Evolutionary conservation across 129 eudicot species (phyloP).

Genomic region (Escallonia rubra): DNA sequence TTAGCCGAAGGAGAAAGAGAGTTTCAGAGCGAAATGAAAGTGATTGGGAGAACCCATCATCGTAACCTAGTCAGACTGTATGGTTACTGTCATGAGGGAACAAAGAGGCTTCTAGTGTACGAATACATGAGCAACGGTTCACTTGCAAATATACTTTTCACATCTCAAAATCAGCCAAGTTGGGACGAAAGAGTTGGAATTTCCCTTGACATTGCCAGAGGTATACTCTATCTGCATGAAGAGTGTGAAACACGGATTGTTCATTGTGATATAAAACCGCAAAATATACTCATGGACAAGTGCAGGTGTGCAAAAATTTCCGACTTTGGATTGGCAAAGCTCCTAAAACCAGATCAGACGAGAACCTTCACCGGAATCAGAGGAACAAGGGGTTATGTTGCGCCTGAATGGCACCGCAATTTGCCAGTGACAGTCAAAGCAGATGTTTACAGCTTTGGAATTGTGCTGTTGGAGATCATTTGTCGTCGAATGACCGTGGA

Average conservation of each 20-base stretch:
- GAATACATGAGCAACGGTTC: conserved; percentile 46
- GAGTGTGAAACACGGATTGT: conserved; percentile 19
- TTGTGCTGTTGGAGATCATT: conserved; percentile 12
- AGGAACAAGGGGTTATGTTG: conserved; percentile 32
- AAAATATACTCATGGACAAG: conserved; percentile 24
- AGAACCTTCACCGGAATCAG: conserved; percentile 24
- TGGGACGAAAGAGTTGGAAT: conserved; percentile 16
- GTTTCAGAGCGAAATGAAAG: conserved; percentile 32
- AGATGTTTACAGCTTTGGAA: conserved; percentile 32
- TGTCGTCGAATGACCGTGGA: not conserved
- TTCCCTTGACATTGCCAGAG: conserved; percentile 6
- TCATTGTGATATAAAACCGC: conserved; percentile 28
- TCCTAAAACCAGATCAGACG: conserved; percentile 25
- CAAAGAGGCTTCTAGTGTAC: conserved; percentile 24
- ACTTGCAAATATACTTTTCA: conserved; percentile 28
- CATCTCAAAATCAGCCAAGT: conserved; percentile 1
- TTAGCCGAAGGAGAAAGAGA: conserved; percentile 28
- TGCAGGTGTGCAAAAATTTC: conserved; percentile 14
- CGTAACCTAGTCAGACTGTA: conserved; percentile 26
- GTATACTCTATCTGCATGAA: conserved; percentile 21
- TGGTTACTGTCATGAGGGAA: conserved; percentile 35
- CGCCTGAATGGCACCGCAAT: conserved; percentile 16
- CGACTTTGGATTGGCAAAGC: conserved; percentile 37
- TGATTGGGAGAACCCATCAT: conserved; percentile 36
- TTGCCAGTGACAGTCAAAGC: conserved; percentile 31